Evolutionary conservation across 2,329 filamentous ascomycete genomes (phyloP).

Genomic region (Neophaeococcomyces mojaviensis): DNA sequence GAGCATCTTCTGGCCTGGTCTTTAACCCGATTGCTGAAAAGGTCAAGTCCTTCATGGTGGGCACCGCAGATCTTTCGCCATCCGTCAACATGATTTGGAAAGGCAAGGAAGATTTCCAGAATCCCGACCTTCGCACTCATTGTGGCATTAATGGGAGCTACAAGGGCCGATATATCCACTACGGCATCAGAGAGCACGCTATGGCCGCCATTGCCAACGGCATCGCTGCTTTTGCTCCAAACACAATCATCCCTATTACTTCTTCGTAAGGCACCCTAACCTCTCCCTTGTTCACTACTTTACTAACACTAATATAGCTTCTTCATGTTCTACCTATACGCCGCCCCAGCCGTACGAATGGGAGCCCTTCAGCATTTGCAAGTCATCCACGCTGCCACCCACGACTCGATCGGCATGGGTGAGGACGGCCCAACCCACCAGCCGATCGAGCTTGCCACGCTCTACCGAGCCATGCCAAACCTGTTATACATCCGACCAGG

Average conservation of each 20-base stretch:
- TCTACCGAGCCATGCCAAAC: conserved; percentile 56
- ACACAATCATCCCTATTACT: conserved; percentile 49
- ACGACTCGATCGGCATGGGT: conserved; percentile 53
- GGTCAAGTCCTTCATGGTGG: conserved; percentile 45
- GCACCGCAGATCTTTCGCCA: conserved; percentile 47
- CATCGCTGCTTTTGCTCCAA: conserved; percentile 47
- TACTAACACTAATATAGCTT: conserved; percentile 28
- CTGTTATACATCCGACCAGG: conserved; percentile 51
- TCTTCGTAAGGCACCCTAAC: conserved; percentile 25
- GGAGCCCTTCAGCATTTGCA: conserved; percentile 49
- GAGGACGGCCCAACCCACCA: conserved; percentile 56
- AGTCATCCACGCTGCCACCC: conserved; percentile 52
- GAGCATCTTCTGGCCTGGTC: conserved; percentile 41
- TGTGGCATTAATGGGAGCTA: conserved; percentile 10
- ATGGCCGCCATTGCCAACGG: conserved; percentile 87
- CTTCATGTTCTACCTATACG: conserved; percentile 53
- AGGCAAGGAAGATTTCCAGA: conserved; percentile 45
- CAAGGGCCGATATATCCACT: conserved; percentile 54
- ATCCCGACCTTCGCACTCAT: conserved; percentile 29
- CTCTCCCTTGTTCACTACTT: no score
- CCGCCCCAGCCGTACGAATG: conserved; percentile 52
- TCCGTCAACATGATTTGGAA: conserved; percentile 51
- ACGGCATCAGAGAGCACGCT: conserved; percentile 84
- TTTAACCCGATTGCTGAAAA: conserved; percentile 47
- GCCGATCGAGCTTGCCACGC: conserved; percentile 47